Evolutionary conservation across 371 early-diverging fungal genomes (phyloP).

Genomic region (Caulochytrium protostelioides): DNA sequence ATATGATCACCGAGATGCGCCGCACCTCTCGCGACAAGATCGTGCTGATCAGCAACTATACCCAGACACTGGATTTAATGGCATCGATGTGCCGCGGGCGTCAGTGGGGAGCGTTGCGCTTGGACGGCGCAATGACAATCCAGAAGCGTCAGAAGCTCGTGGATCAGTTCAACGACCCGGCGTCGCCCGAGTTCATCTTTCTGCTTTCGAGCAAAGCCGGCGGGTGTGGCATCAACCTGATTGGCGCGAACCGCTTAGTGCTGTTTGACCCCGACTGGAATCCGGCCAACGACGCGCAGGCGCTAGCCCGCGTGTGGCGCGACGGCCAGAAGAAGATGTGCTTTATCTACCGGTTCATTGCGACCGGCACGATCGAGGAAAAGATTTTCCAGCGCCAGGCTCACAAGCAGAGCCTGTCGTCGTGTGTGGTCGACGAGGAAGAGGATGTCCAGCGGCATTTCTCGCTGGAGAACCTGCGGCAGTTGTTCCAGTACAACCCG

Average conservation of each 20-base stretch:
- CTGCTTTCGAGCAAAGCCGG: slow-evolving; percentile 91
- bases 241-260: slow-evolving; percentile 86
- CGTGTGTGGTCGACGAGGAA: slow-evolving; percentile 78
- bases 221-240: slow-evolving; percentile 92
- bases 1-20: slow-evolving; percentile 27
- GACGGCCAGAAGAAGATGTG: slow-evolving; percentile 90
- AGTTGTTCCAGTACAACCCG: slow-evolving; percentile 59
- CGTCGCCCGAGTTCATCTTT: slow-evolving; percentile 57
- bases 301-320: slow-evolving; percentile 87
- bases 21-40: slow-evolving; percentile 70
- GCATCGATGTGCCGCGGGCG: slow-evolving; percentile 57
- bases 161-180: slow-evolving; percentile 80
- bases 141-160: slow-evolving; percentile 78
- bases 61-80: slow-evolving; percentile 89
- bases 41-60: slow-evolving; percentile 89
- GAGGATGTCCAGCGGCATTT: slow-evolving; percentile 80
- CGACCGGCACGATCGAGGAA: slow-evolving; percentile 90
- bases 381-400: slow-evolving; percentile 85
- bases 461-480: slow-evolving; percentile 62
- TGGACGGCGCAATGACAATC: slow-evolving; percentile 84
- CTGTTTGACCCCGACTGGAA: slow-evolving; percentile 80
- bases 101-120: slow-evolving; percentile 54
- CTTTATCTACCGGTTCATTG: slow-evolving; percentile 85
- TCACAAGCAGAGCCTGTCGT: slow-evolving; percentile 48
- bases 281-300: slow-evolving; percentile 54